Evolutionary conservation across 2,329 filamentous ascomycete genomes (phyloP).

Genomic region (Monosporascus sp.): DNA sequence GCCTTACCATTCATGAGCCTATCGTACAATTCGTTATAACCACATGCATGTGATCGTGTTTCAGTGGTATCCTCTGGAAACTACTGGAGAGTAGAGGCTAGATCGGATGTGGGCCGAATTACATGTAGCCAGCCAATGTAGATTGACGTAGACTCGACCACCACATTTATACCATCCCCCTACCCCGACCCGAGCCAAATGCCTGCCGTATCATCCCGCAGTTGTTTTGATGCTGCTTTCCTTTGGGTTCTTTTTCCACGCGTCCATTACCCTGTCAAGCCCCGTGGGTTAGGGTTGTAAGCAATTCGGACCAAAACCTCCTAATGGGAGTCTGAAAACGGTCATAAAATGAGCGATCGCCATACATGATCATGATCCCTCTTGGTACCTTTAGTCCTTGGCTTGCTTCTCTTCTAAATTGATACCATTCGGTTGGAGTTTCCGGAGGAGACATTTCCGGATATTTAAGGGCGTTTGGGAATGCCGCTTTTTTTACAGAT

Average conservation of each 20-base stretch:
- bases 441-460: no score
- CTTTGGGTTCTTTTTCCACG: not conserved
- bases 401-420: no score
- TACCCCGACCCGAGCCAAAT: no score
- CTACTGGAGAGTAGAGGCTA: not conserved
- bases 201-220: no score
- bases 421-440: no score
- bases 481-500: no score
- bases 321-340: conserved; percentile 6
- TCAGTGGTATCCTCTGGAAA: not conserved
- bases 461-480: no score
- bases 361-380: conserved; percentile 12
- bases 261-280: not conserved
- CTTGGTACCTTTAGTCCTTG: not conserved
- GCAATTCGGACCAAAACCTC: conserved; percentile 18
- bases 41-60: not conserved
- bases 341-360: conserved; percentile 13
- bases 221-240: no score
- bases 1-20: not conserved
- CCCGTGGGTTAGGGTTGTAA: conserved; percentile 2
- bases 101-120: not conserved
- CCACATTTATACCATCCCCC: not conserved
- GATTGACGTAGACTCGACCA: not conserved
- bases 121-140: not conserved
- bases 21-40: not conserved